Conservation (phyloP, 768 basidiomycete species). For the Lactarius psammicola region DNA sequence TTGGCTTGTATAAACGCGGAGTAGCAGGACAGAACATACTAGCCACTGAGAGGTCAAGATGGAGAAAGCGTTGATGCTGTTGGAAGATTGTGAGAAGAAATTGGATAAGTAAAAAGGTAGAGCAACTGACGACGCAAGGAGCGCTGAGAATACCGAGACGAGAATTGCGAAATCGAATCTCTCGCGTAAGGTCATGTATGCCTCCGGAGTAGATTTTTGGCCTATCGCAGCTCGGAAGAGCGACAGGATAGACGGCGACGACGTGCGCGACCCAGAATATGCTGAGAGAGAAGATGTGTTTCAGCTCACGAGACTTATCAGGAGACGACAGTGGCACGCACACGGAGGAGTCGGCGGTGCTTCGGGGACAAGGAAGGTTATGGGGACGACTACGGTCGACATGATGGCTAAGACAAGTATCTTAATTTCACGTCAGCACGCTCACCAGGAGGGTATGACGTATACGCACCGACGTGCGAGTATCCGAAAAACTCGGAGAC, state of each 20-base stretch:
- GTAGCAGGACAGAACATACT: constrained; percentile 41
- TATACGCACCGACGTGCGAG: constrained; percentile 52
- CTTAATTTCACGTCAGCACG: constrained; percentile 39
- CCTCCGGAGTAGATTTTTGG: constrained; percentile 38
- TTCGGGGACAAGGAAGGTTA: constrained; percentile 54
- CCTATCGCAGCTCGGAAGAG: constrained; percentile 56
- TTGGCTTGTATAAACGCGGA: neutral
- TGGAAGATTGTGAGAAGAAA: constrained; percentile 5
- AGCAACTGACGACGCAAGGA: constrained; percentile 58
- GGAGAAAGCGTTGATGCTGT: constrained; percentile 61
- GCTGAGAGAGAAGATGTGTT: constrained; percentile 41
- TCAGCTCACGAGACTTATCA: neutral
- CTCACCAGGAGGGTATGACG: neutral
- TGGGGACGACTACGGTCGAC: constrained; percentile 58
- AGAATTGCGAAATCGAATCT: constrained; percentile 69
- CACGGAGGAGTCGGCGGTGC: constrained; percentile 79
- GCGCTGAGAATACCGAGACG: constrained; percentile 55
- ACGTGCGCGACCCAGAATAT: constrained; percentile 58
- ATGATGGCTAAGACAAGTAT: constrained; percentile 71
- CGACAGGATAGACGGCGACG: constrained; percentile 50
- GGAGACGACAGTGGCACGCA: constrained; percentile 36
- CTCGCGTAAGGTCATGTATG: constrained; percentile 62
- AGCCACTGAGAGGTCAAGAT: constrained; percentile 67
- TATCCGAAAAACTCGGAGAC: constrained; percentile 53
- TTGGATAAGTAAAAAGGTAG: constrained; percentile 2